Evolutionary conservation across 331 rosid species (phyloP).

Genomic region (Phaseolus coccineus): DNA sequence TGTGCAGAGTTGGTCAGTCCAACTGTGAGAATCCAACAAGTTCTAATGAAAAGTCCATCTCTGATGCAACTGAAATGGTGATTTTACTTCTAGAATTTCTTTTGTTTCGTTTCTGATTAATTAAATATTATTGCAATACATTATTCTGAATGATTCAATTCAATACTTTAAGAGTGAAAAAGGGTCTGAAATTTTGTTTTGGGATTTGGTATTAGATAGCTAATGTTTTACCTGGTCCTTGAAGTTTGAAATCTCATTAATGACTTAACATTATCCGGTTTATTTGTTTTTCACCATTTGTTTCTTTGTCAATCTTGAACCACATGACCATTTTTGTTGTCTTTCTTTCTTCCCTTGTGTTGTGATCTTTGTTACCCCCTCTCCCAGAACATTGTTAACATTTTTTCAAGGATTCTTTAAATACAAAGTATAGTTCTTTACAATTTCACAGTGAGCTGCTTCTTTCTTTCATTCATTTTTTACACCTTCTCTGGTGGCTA

Average conservation of each 20-base stretch:
- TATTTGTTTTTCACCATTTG: not conserved
- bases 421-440: not conserved
- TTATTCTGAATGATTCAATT: constrained; percentile 9
- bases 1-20: constrained; percentile 53
- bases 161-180: constrained; percentile 1
- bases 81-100: constrained; percentile 14
- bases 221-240: not conserved
- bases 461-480: too few species aligned
- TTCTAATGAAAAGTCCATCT: constrained; percentile 50
- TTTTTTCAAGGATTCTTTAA: constrained; percentile 30
- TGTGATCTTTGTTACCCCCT: constrained; percentile 11
- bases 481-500: too few species aligned
- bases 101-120: constrained; percentile 16
- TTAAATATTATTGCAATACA: constrained; percentile 12
- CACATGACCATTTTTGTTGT: not conserved
- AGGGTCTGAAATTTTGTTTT: not conserved
- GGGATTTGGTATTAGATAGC: constrained; percentile 10
- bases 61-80: constrained; percentile 63
- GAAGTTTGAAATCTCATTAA: constrained; percentile 2
- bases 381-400: constrained; percentile 15
- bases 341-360: not conserved
- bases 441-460: too few species aligned
- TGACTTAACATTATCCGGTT: not conserved
- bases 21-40: constrained; percentile 54
- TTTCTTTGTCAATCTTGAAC: constrained; percentile 7